phyloP scores from a whole-genome alignment of 176 grass and related monocot species.

The Musa beccarii region DNA sequence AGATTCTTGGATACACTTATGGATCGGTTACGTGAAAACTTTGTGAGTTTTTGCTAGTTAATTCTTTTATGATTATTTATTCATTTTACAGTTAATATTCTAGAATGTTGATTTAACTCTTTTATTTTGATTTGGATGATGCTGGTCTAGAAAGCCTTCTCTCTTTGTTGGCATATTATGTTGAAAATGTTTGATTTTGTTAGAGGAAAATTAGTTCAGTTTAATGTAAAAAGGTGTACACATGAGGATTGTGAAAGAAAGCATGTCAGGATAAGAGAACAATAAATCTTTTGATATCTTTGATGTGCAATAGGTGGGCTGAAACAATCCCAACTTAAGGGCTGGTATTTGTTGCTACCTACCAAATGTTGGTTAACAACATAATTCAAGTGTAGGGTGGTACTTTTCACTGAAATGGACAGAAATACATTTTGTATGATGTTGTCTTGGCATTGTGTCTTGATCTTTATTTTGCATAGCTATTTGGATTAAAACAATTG shows the following conservation, averaged over 20 bases:
- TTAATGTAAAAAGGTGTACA: neutral
- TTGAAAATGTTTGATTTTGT: neutral
- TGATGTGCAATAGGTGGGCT: too few relatives aligned
- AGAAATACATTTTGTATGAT: too few relatives aligned
- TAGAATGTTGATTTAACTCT: too few relatives aligned
- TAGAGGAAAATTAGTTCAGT: neutral
- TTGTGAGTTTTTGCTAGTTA: slow-evolving; percentile 39
- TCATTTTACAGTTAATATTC: too few relatives aligned
- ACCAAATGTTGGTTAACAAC: neutral
- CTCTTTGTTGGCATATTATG: too few relatives aligned
- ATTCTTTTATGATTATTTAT: slow-evolving; percentile 5
- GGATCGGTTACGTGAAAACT: slow-evolving; percentile 57
- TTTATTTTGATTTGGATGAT: neutral
- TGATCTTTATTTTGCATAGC: too few relatives aligned
- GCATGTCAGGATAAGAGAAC: neutral
- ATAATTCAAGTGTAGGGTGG: neutral
- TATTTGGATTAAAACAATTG: too few relatives aligned
- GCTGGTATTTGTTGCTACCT: neutral
- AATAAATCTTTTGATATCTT: too few relatives aligned
- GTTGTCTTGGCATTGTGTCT: too few relatives aligned
- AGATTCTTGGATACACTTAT: slow-evolving; percentile 84
- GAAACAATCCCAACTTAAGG: neutral
- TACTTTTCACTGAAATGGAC: too few relatives aligned
- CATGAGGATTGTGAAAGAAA: neutral
- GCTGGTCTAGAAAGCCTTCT: neutral